phyloP scores from a whole-genome alignment of 2,329 filamentous ascomycete genomes.

The Neurospora sp. region DNA sequence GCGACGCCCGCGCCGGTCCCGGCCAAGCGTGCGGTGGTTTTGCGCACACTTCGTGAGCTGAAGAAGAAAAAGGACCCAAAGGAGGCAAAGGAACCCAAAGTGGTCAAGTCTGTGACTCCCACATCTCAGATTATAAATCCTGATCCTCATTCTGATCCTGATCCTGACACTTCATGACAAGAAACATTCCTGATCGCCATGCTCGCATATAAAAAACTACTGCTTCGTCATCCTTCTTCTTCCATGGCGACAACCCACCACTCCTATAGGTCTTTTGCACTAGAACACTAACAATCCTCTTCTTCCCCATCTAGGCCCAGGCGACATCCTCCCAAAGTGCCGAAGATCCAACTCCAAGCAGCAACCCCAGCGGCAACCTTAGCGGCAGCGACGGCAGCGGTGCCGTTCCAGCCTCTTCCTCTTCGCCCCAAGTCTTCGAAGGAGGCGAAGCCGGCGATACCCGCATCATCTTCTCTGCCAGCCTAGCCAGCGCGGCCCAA shows the following conservation, averaged over 20 bases:
- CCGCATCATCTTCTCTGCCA: slow-evolving; percentile 68
- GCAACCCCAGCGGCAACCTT: background rate
- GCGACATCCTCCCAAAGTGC: background rate
- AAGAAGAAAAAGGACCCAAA: background rate
- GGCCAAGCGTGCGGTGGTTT: background rate
- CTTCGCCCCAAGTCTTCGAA: background rate
- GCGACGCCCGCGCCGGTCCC: background rate
- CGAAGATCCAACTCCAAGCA: background rate
- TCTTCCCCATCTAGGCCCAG: background rate
- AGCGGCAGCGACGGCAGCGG: background rate
- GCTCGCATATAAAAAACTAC: background rate
- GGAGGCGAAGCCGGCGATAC: slow-evolving; percentile 8
- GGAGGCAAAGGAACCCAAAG: background rate
- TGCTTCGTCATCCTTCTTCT: background rate
- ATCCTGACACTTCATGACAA: background rate
- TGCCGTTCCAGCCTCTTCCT: background rate
- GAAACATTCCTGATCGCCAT: background rate
- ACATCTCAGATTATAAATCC: background rate
- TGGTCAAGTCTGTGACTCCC: background rate
- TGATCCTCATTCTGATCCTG: background rate
- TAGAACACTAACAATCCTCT: background rate
- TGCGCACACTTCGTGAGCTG: background rate
- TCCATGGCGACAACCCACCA: background rate
- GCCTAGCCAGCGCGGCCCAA: slow-evolving; percentile 63
- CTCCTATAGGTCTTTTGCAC: background rate